These are phyloP conservation scores for Saccharomycopsis vini DNA, from an alignment of 805 yeast species.

Conservation along the genomic window DNA sequence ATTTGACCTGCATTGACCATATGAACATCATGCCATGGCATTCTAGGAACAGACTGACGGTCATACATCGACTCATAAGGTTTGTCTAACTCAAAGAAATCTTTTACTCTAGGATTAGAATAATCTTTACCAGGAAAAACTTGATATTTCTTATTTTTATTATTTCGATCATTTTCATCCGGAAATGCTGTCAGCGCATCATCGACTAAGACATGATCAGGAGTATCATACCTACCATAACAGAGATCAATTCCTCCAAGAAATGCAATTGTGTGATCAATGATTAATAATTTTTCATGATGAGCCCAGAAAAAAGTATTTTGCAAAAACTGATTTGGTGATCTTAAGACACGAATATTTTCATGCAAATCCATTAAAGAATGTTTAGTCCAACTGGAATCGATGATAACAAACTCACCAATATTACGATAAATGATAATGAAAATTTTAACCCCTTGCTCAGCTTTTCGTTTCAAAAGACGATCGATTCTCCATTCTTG, in stretches of 20 bases:
- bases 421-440: constrained; percentile 90
- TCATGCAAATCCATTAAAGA: constrained; percentile 77
- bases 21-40: constrained; percentile 99
- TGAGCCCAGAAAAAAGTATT: constrained; percentile 98
- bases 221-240: constrained; percentile 92
- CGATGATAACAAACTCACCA: constrained; percentile 86
- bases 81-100: constrained; percentile 67
- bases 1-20: constrained; percentile 92
- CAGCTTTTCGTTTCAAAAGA: constrained; percentile 78
- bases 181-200: constrained; percentile 40
- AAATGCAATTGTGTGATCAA: constrained; percentile 84
- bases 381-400: constrained; percentile 90
- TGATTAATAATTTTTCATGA: constrained; percentile 83
- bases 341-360: constrained; percentile 82
- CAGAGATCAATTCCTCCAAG: constrained; percentile 95
- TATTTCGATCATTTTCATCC: constrained; percentile 23
- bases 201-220: constrained; percentile 85
- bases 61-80: constrained; percentile 93
- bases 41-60: constrained; percentile 69
- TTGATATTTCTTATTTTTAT: constrained; percentile 39
- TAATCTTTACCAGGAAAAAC: constrained; percentile 95
- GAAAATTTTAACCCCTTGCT: constrained; percentile 89
- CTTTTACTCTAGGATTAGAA: constrained; percentile 89
- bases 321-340: constrained; percentile 91
- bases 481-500: constrained; percentile 92